Evolutionary conservation across 2,329 filamentous ascomycete genomes (phyloP), one percentile per base, ranked within the genome.

Genomic region (Xylaria sp.): DNA sequence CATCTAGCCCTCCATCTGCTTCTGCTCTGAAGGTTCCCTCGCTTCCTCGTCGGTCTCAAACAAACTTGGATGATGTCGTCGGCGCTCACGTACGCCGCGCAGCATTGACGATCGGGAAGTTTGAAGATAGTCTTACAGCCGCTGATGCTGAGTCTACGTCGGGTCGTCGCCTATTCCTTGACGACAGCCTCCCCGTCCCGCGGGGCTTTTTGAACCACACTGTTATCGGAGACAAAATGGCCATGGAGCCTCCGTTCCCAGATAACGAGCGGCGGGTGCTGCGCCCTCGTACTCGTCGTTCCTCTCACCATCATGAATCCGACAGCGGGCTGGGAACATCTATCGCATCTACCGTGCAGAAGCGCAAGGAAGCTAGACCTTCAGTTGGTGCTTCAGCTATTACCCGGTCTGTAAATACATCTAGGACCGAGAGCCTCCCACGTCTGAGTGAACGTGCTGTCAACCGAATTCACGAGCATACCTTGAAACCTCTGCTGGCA

Each of bases 261-360:
- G 73, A 84, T 71, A 76, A 77, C 69, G 84, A 85, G 79, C 81
- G 84, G 68, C 84, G 84, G 69, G 81, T 86, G 48, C 79, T 86
- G 71, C 87, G 86, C 68, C 85, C 86, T 71, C 86, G 86, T 68
- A 83, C 82, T 60, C 85, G 85, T 66, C 86, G 89, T 77, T 82
- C 83, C 69, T 85, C 84, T 51, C 86, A 90, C 77, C 87, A 90
- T 76, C 91, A 94, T 81, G 88, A 88, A 68, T 96, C 93, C 18
- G 94, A 98, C 82, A 97, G 94, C 79, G 94, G 93, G 63, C 85
- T 98, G 71, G 94, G 94, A 61, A 92, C 93, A 51, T 97, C 94
- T 50, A 86, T 97, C 76, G 87, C 85, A 69, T 92, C 88, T 57
- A 85, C 83, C 40, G 83, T 82, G 65, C 84, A 88, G 72, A 86